Evolutionary conservation across 2,329 filamentous ascomycete genomes (phyloP).

Genomic region (Teratosphaeria destructans): DNA sequence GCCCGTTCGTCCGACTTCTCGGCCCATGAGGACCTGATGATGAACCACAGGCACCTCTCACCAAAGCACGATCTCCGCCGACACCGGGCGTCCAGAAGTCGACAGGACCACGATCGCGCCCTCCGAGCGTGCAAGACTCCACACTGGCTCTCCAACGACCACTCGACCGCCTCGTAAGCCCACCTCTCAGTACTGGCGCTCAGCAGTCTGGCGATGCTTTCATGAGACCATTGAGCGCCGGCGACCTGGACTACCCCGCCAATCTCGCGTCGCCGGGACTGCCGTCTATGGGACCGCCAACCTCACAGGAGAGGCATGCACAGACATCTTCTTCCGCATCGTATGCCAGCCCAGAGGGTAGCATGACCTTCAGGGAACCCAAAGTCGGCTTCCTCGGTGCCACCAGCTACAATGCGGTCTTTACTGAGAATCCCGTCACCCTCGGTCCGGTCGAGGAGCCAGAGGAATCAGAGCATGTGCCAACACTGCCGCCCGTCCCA

Average conservation of each 20-base stretch:
- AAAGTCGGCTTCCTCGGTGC: slow-evolving; percentile 24
- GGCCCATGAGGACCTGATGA: background rate
- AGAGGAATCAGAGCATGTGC: slow-evolving; percentile 14
- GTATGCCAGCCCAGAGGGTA: slow-evolving; percentile 11
- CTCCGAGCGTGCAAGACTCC: background rate
- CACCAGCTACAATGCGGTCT: slow-evolving; percentile 25
- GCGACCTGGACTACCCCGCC: slow-evolving; percentile 1
- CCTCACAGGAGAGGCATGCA: slow-evolving; percentile 5
- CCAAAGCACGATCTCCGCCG: slow-evolving; percentile 3
- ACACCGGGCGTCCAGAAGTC: background rate
- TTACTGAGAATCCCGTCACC: slow-evolving; percentile 21
- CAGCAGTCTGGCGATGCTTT: slow-evolving; percentile 2
- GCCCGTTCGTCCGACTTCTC: background rate
- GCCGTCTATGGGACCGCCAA: slow-evolving; percentile 5
- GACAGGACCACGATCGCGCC: background rate
- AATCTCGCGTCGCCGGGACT: slow-evolving; percentile 2
- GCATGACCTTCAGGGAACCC: slow-evolving; percentile 18
- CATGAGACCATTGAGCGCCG: slow-evolving; percentile 3
- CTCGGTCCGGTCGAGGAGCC: slow-evolving; percentile 11
- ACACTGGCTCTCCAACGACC: background rate
- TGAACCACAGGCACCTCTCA: slow-evolving; percentile 3
- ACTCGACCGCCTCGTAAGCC: slow-evolving; percentile 3
- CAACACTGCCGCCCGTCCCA: slow-evolving; percentile 16
- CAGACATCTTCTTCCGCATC: slow-evolving; percentile 11
- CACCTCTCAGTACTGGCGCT: slow-evolving; percentile 11